Percentiles rank a stretch among this genome's conserved stretches.
These are phyloP conservation scores for Graphilbum ipis-grandicollis DNA, from an alignment of 2,329 filamentous ascomycete species.

Conservation along the genomic window DNA sequence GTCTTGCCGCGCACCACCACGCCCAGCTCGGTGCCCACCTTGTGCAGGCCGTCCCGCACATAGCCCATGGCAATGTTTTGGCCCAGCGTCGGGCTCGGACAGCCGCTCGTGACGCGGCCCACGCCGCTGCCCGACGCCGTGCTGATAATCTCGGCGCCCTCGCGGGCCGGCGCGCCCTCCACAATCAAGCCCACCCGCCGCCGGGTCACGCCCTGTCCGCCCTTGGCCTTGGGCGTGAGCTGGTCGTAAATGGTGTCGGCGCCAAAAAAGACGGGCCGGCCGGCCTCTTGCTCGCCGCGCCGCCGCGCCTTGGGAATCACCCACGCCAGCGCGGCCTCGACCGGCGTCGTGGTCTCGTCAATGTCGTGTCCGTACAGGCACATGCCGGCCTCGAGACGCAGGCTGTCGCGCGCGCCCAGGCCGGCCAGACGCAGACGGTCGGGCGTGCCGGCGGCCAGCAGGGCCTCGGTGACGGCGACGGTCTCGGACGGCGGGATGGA, in stretches of 20 bases:
- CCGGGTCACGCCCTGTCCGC: slow-evolving; percentile 49
- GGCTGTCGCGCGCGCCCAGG: slow-evolving; percentile 76
- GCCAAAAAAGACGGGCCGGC: slow-evolving; percentile 74
- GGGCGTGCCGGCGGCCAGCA: slow-evolving; percentile 47
- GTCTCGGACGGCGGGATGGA: slow-evolving; percentile 56
- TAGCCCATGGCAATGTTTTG: slow-evolving; percentile 97
- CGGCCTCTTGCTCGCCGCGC: too few relatives aligned
- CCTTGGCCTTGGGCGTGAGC: slow-evolving; percentile 55
- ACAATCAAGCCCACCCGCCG: slow-evolving; percentile 69
- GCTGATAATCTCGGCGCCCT: slow-evolving; percentile 65
- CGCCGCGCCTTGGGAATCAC: slow-evolving; percentile 69
- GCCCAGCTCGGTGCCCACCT: slow-evolving; percentile 64
- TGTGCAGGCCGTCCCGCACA: slow-evolving; percentile 64
- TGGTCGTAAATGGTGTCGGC: slow-evolving; percentile 61
- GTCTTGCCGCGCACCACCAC: slow-evolving; percentile 63
- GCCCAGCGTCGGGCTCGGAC: slow-evolving; percentile 69
- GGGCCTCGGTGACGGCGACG: slow-evolving; percentile 46
- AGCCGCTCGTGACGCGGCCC: slow-evolving; percentile 74
- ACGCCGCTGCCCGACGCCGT: slow-evolving; percentile 38
- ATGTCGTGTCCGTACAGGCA: slow-evolving; percentile 99
- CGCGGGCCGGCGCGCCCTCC: slow-evolving; percentile 74
- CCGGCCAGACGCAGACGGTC: slow-evolving; percentile 61
- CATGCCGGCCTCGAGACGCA: slow-evolving; percentile 93
- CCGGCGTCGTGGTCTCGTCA: slow-evolving; percentile 52
- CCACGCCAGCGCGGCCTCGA: slow-evolving; percentile 49